Base-by-base conservation (phyloP, 1,139 yeast species). In the Taphrina flavorubra region DNA sequence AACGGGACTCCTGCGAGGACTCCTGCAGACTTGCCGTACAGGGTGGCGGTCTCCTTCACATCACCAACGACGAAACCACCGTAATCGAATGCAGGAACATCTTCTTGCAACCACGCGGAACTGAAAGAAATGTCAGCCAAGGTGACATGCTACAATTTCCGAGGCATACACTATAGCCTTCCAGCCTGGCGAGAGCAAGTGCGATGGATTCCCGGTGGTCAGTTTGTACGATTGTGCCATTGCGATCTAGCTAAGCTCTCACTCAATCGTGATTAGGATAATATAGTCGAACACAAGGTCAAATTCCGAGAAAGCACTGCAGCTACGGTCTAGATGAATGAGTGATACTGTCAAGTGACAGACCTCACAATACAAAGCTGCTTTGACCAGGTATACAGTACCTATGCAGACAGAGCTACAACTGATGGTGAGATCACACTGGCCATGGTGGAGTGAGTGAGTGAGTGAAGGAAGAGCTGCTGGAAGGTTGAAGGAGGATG, bases 31-130 rank as follows among this genome's bases (percentile, higher is more conserved):
- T 92, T 92, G 83, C 95, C 89, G 78, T 85, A 88, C 58, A 92
- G 81, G 0, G 90, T 86, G 1, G 96, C 97, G 0, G 86, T 82
- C 76, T 90, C 90, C 10, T 74, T 75, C 67, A 83, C 87, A 70
- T 84, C 83, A 6, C 98, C 97, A n/a, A 92, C 98, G 0, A 92
- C 98, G 76, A 80, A 91, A 1, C 97, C 98, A 49, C 98, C 98
- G 74, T 87, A 89, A 77, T 92, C 98, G 75, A 92, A 92, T 0
- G 96, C 87, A 0, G 98, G 97, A 5, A 89, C 95, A 76, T 92
- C 98, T 76, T 92, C 98, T 4, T 84, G 81, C 36, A 92, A 81
- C 87, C 90, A 92, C 56, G 81, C 83, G 14, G 92, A 86, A 72
- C 67, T 63, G 36, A 13, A 3, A 5, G 34, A 11, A 10, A 46